Conservation (phyloP, 2,329 filamentous ascomycete genomes). For the Teratosphaeria zuluensis region DNA sequence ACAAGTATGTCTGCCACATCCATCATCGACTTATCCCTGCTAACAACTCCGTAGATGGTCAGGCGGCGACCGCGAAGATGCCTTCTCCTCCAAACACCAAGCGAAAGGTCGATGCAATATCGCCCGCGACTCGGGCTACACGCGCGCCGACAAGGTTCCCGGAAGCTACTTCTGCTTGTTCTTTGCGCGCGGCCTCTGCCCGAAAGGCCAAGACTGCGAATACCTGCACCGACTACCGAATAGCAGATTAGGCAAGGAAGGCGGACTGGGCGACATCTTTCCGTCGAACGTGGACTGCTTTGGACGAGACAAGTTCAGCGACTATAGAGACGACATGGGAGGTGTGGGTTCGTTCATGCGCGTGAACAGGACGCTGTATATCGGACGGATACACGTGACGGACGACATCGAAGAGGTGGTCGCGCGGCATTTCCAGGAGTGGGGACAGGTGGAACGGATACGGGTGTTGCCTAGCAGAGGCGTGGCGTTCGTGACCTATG, state of each 20-base stretch:
- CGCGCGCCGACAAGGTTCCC: constrained; percentile 38
- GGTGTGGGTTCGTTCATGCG: constrained; percentile 90
- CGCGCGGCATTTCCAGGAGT: constrained; percentile 89
- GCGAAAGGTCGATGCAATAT: constrained; percentile 84
- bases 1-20: neutral
- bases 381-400: constrained; percentile 86
- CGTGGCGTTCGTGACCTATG: constrained; percentile 91
- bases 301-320: constrained; percentile 80
- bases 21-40: neutral
- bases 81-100: constrained; percentile 71
- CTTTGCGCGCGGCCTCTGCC: constrained; percentile 73
- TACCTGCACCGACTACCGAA: constrained; percentile 84
- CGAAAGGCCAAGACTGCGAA: constrained; percentile 84
- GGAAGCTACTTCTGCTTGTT: constrained; percentile 86
- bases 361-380: constrained; percentile 87
- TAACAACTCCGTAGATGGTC: constrained; percentile 64
- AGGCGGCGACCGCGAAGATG: constrained; percentile 88
- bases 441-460: constrained; percentile 80
- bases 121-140: constrained; percentile 51
- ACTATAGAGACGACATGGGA: constrained; percentile 96
- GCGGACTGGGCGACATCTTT: constrained; percentile 69
- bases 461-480: constrained; percentile 81
- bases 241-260: constrained; percentile 25
- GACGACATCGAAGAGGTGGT: constrained; percentile 97
- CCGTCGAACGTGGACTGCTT: constrained; percentile 95